Evolutionary conservation across 2,329 filamentous ascomycete genomes (phyloP).

Genomic region (Pyrenophora seminiperda): DNA sequence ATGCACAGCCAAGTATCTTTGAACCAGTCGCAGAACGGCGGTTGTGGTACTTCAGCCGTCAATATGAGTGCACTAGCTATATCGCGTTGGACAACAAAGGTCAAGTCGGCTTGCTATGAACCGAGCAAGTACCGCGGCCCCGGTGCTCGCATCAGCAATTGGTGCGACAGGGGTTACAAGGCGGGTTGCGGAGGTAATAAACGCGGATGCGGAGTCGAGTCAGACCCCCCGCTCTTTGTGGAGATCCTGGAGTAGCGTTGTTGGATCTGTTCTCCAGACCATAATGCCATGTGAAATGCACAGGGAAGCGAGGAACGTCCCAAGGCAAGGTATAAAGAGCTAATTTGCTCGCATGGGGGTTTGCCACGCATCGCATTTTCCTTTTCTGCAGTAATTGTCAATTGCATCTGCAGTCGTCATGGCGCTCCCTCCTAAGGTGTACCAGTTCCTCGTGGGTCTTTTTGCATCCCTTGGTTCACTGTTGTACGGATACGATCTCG

Average conservation of each 20-base stretch:
- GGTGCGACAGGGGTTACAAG: slow-evolving; percentile 9
- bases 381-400: slow-evolving; percentile 9
- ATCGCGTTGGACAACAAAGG: slow-evolving; percentile 2
- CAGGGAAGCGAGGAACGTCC: slow-evolving; percentile 1
- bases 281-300: slow-evolving; percentile 13
- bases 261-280: slow-evolving; percentile 16
- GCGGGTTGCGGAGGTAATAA: slow-evolving; percentile 18
- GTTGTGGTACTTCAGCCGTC: background rate
- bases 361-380: slow-evolving; percentile 11
- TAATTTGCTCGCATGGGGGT: slow-evolving; percentile 13
- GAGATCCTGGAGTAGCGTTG: slow-evolving; percentile 22
- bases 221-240: slow-evolving; percentile 23
- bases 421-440: slow-evolving; percentile 63
- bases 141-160: slow-evolving; percentile 14
- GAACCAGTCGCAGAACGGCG: slow-evolving; percentile 11
- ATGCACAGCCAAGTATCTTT: slow-evolving; percentile 5
- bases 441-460: slow-evolving; percentile 64
- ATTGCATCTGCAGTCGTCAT: slow-evolving; percentile 45
- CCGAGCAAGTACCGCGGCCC: slow-evolving; percentile 18
- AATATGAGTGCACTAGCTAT: slow-evolving; percentile 5
- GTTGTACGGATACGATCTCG: slow-evolving; percentile 64
- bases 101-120: slow-evolving; percentile 17
- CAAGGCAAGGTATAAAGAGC: slow-evolving; percentile 27
- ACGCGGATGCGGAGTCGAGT: slow-evolving; percentile 20
- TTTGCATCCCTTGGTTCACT: slow-evolving; percentile 65